Evolutionary conservation across 2,329 filamentous ascomycete species (phyloP), one percentile per base, ranked within the genome.

Genomic region (Colletotrichum abscissum): DNA sequence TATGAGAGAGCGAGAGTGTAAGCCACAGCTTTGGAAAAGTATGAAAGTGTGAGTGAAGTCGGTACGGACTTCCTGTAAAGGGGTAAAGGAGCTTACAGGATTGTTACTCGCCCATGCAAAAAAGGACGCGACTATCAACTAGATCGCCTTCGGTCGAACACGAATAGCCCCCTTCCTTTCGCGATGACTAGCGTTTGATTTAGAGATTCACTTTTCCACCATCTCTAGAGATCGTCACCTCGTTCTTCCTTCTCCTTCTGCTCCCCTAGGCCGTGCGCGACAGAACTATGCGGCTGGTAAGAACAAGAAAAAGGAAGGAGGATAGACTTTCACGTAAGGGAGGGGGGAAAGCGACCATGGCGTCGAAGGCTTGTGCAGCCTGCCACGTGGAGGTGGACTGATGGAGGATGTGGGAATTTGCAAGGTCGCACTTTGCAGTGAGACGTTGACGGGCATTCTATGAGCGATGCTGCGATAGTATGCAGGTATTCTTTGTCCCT

Each of bases 311-410:
- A 19, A 42, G 7, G 6, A 42, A 42, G 38, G 16, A 49, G 38
- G 16, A 49, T 22, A n/a, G 42, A 49, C 19, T 49, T 49, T 49
- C 42, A 22, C 8, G 19, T 19, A 49, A 42, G 38, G 38, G 16
- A 42, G 38, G 14, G 42, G 5, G 4, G n/a, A 19, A n/a, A 22
- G 19, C 42, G 42, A 19, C 42, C 19, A 49, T 11, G 19, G 42
- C 8, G 42, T 49, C 42, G 8, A 49, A 11, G 42, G 19, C 42
- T 49, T 49, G 14, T 49, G 42, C 8, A n/a, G 38, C 42, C 42
- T 49, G 26, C 55, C 33, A 55, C 63, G 56, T 49, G 63, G 38
- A 22, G 26, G 62, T 70, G 63, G 56, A 30, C 67, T 46, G 33
- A 67, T 49, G 30, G 30, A 33, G 30, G 30, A 33, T 8, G 30